These are phyloP conservation scores for Panaeolus papilionaceus DNA, from an alignment of 768 basidiomycete genomes.

Conservation along the genomic window DNA sequence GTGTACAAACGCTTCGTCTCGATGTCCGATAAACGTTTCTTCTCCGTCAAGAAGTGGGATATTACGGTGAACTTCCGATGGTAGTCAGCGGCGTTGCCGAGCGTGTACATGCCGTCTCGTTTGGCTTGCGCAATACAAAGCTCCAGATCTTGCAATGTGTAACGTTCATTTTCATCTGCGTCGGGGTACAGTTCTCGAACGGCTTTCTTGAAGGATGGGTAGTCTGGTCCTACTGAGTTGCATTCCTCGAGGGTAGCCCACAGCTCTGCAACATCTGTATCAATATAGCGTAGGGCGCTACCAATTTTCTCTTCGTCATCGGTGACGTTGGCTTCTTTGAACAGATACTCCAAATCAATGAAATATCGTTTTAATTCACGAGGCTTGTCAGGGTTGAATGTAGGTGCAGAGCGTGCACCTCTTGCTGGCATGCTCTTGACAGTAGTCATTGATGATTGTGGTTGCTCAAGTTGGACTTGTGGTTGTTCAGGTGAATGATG, in stretches of 20 bases:
- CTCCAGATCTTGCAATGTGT: constrained; percentile 19
- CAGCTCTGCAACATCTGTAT: neutral
- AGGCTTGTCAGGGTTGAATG: neutral
- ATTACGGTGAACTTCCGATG: constrained; percentile 29
- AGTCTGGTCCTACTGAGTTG: neutral
- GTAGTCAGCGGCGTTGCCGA: constrained; percentile 26
- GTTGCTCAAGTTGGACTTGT: neutral
- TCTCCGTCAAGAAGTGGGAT: constrained; percentile 25
- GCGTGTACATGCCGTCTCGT: constrained; percentile 20
- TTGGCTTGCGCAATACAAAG: constrained; percentile 16
- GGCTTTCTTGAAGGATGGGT: constrained; percentile 19
- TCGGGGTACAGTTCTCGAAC: constrained; percentile 20
- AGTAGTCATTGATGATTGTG: neutral
- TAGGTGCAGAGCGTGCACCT: neutral
- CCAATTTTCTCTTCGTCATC: constrained; percentile 10
- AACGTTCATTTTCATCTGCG: constrained; percentile 16
- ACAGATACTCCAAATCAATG: constrained; percentile 6
- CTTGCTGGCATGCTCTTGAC: neutral
- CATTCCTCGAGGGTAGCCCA: neutral
- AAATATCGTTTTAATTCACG: constrained; percentile 13
- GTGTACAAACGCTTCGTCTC: constrained; percentile 26
- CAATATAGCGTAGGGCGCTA: neutral
- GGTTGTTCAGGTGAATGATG: neutral
- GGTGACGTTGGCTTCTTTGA: neutral
- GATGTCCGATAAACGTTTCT: constrained; percentile 21